Percentiles rank a stretch among this genome's conserved stretches.
These are phyloP conservation scores for Exophiala sp. DNA, from an alignment of 2,329 filamentous ascomycete genomes.

Conservation along the genomic window DNA sequence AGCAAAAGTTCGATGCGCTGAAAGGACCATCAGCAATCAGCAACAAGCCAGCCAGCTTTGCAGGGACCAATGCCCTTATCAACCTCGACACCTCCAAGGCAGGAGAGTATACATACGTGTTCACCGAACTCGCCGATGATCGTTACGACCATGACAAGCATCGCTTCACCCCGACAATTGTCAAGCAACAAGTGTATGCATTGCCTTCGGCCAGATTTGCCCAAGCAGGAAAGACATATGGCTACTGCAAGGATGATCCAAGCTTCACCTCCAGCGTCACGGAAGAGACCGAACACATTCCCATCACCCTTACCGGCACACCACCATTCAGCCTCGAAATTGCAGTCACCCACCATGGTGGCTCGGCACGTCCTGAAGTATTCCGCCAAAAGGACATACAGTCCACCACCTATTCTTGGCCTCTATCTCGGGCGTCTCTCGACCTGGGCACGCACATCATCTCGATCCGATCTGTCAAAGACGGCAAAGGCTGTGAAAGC, in stretches of 20 bases:
- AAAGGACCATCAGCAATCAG: constrained; percentile 60
- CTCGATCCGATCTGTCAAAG: constrained; percentile 81
- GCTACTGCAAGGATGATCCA: constrained; percentile 70
- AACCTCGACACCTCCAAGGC: constrained; percentile 79
- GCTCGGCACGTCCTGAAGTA: constrained; percentile 66
- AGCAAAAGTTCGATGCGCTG: constrained; percentile 65
- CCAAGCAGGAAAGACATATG: constrained; percentile 86
- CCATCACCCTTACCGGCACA: constrained; percentile 73
- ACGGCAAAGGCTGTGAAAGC: constrained; percentile 77
- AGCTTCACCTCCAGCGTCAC: constrained; percentile 16
- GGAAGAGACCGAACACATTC: constrained; percentile 83
- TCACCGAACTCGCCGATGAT: constrained; percentile 73
- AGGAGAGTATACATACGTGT: constrained; percentile 79
- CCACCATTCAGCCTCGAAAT: constrained; percentile 88
- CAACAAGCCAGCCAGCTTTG: constrained; percentile 65
- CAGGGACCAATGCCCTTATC: constrained; percentile 68
- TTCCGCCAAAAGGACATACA: constrained; percentile 76
- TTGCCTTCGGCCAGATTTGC: constrained; percentile 76
- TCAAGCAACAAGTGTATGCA: constrained; percentile 79
- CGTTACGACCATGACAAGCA: constrained; percentile 71
- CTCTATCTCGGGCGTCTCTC: constrained; percentile 76
- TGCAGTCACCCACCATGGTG: constrained; percentile 82
- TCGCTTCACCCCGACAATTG: constrained; percentile 58
- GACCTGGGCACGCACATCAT: constrained; percentile 85
- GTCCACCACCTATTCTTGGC: constrained; percentile 67